Evolutionary conservation across 148 eudicot genomes (phyloP).

Genomic region (Tetragonia tetragonoides): DNA sequence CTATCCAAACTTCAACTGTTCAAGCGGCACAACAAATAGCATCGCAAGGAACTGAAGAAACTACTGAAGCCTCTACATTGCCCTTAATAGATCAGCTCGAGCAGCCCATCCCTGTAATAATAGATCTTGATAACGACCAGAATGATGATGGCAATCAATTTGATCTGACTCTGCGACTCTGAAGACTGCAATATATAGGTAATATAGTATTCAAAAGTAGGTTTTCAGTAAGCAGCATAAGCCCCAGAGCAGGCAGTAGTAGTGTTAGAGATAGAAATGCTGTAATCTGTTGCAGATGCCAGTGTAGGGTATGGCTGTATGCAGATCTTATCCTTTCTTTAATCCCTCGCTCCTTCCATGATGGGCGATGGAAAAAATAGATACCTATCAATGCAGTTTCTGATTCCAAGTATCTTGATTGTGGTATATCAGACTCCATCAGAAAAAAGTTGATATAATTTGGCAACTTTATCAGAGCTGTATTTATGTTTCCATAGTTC

Average conservation of each 20-base stretch:
- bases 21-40: constrained; percentile 19
- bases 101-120: constrained; percentile 27
- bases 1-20: constrained; percentile 11
- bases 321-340: not conserved
- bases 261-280: not conserved
- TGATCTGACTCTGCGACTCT: constrained; percentile 29
- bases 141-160: constrained; percentile 2
- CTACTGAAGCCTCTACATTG: constrained; percentile 2
- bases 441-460: not conserved
- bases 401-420: constrained; percentile 4
- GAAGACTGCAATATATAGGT: not conserved
- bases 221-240: not conserved
- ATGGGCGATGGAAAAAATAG: constrained; percentile 1
- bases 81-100: constrained; percentile 26
- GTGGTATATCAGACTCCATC: not conserved
- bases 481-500: not conserved
- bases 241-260: not conserved
- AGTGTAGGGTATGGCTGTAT: constrained; percentile 3
- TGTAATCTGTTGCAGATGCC: not conserved
- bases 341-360: not conserved
- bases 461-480: not conserved
- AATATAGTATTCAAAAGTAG: not conserved
- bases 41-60: constrained; percentile 1
- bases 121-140: constrained; percentile 21
- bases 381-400: not conserved